Evolutionary conservation across 495 filamentous ascomycete genomes (phyloP), one percentile per base, ranked within the genome.

Genomic region (Diplogelasinospora grovesii): DNA sequence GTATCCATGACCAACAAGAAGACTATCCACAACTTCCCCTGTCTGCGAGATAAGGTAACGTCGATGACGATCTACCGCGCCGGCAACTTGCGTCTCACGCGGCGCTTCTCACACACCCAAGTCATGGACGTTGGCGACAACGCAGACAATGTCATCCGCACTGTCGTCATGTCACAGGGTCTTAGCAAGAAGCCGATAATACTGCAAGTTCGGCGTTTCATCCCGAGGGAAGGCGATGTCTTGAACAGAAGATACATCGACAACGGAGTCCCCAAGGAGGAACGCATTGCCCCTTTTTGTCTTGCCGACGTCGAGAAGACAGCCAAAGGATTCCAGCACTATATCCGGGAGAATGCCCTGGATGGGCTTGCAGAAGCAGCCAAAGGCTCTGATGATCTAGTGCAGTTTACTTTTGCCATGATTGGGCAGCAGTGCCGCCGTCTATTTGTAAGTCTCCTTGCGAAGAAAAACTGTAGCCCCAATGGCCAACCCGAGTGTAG

Each of bases 1-100:
- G 55, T 68, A 2, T 52, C 56, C 23, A 49, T 54, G 20, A 56
- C 51, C 2, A 60, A 63, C 3, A 70, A 66, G 41, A 72, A 71
- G 38, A 62, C 64, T 8, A 67, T 70, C 13, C 66, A 71, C 36
- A 49, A 51, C 16, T 44, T 65, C 11, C 63, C 57, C 0, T 72
- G 69, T 25, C 34, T 62, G 20, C 63, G 66, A 8, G 59, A 48
- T 42, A 69, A 61, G 44, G 41, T 70, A 7, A 56, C 59, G 15
- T 52, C 63, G 24, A 52, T 63, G 8, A 36, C 46, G 4, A 47
- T 64, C 4, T 63, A 60, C 32, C 69, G 69, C 15, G 46, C 53
- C 3, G 64, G 64, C 7, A 62, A 64, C 3, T 40, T 71, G 18
- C 25, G 50, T 11, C 42, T 66, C 15, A 72, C 69, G 1, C 46